Evolutionary conservation across 306 rosid genomes (phyloP).

Genomic region (Hippophae tibetana): DNA sequence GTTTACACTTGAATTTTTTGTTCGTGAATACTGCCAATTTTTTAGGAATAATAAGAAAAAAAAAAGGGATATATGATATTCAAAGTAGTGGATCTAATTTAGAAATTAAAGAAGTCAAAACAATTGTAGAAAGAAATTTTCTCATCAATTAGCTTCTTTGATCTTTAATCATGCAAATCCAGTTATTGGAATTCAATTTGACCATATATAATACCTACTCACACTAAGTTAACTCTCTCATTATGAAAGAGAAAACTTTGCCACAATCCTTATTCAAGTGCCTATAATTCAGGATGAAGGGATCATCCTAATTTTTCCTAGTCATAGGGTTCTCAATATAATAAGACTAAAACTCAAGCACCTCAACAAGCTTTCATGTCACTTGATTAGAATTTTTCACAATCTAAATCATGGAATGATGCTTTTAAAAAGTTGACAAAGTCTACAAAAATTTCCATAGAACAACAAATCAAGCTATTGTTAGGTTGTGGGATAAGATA

Average conservation of each 20-base stretch:
- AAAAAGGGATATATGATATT: no score
- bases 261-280: not conserved
- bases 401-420: not conserved
- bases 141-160: not conserved
- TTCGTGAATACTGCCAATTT: no score
- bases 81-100: no score
- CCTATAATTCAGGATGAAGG: not conserved
- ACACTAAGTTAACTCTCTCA: conserved; percentile 2
- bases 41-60: no score
- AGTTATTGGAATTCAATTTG: not conserved
- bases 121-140: no score
- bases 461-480: not conserved
- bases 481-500: no score
- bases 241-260: not conserved
- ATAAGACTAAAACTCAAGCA: no score
- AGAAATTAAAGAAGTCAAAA: no score
- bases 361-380: not conserved
- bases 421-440: conserved; percentile 1
- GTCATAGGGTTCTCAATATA: not conserved
- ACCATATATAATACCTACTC: not conserved
- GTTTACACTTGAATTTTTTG: no score
- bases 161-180: not conserved
- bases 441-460: not conserved
- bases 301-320: conserved; percentile 2
- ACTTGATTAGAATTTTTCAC: not conserved